Base-by-base conservation (phyloP, 2,329 filamentous ascomycete species). In the Hypoxylon sp. region DNA sequence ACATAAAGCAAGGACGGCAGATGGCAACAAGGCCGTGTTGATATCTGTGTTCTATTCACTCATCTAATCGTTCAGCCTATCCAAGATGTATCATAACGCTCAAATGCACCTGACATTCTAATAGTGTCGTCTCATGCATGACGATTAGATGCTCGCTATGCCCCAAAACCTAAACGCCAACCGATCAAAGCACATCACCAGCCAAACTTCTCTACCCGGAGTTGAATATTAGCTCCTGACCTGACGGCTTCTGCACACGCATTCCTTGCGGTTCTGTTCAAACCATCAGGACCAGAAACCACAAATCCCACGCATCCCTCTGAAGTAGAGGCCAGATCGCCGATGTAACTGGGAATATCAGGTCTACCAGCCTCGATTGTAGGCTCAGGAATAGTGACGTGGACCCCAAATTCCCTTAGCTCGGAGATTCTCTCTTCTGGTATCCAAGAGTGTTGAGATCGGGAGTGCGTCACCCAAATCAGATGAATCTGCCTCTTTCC, bases 191-290 rank as follows among this genome's bases (percentile, higher is more conserved):
- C n/a, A n/a, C 12, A 6, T 62, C 46, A 88, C 84, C 84, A 88
- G 1, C 83, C 84, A 74, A 87, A 87, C 63, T 88, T 88, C 78
- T 88, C 85, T 17, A 87, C 78, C 19, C 75, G 71, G 37, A 87
- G 72, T 44, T 75, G 67, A 3, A 87, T 70, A 61, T 79, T 64
- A 36, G 65, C 66, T 0, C 83, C 84, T 5, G 71, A 57, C 42
- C 70, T 66, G 7, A 82, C 71, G 50, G 81, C 68, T 4, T 63
- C 62, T 1, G 82, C 78, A 64, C 79, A 84, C 2, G 72, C 69
- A 66, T 87, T 88, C 59, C 83, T 74, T n/a, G 83, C 81, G 43
- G 73, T 72, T 21, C 83, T 70, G 37, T 86, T 84, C 66, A 88
- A 70, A 1, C 77, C 77, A 63, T 88, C 82, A 2, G 85, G 85